These are phyloP conservation scores for Cladosporium sp. DNA, from an alignment of 2,329 filamentous ascomycete species.

Conservation along the genomic window DNA sequence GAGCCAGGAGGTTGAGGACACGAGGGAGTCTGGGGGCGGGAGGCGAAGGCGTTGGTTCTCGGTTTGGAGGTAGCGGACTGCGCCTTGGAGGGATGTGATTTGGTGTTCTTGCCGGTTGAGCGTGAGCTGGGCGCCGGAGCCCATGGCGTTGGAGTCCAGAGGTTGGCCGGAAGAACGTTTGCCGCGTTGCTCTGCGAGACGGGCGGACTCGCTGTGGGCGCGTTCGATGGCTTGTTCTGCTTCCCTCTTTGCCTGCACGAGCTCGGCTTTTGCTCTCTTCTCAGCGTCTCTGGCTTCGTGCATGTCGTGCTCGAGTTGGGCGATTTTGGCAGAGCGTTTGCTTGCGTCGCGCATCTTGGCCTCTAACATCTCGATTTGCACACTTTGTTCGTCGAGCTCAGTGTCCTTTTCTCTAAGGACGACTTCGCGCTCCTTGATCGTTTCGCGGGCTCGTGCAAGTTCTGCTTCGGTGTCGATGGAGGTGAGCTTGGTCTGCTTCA, in stretches of 20 bases:
- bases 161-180: constrained; percentile 50
- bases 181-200: constrained; percentile 22
- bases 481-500: constrained; percentile 75
- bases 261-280: constrained; percentile 48
- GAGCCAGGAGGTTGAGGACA: constrained; percentile 55
- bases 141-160: constrained; percentile 61
- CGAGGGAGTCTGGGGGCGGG: constrained; percentile 22
- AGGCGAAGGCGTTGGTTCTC: constrained; percentile 61
- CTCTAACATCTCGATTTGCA: constrained; percentile 90
- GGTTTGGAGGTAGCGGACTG: constrained; percentile 63
- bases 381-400: constrained; percentile 76
- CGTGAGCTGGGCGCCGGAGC: constrained; percentile 67
- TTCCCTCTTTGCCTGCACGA: constrained; percentile 22
- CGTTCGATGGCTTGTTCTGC: constrained; percentile 25
- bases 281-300: constrained; percentile 38
- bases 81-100: constrained; percentile 59
- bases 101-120: constrained; percentile 63
- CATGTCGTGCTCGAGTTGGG: constrained; percentile 52
- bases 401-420: constrained; percentile 57
- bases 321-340: constrained; percentile 67
- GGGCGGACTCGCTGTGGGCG: constrained; percentile 26
- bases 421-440: constrained; percentile 68
- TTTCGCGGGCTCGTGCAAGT: constrained; percentile 71
- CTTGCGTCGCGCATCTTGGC: constrained; percentile 79
- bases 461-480: constrained; percentile 82